phyloP scores from a whole-genome alignment of 2,329 filamentous ascomycete species.

The Tolypocladium capitatum region DNA sequence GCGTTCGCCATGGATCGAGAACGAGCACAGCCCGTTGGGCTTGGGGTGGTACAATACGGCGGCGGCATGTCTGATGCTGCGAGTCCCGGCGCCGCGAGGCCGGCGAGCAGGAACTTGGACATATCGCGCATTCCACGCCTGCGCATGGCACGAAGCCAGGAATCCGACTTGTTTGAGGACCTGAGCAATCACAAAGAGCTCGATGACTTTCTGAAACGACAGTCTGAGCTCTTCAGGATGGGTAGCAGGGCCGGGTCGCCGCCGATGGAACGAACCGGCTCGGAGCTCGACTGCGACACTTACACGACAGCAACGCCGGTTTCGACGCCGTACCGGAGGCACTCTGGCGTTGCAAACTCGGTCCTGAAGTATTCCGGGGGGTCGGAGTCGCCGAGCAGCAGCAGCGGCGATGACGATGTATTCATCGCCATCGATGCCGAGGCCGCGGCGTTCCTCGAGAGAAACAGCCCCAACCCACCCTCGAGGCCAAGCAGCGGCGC shows the following conservation, averaged over 20 bases:
- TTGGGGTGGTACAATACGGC: background rate
- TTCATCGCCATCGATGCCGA: slow-evolving; percentile 5
- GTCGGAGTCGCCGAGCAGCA: slow-evolving; percentile 1
- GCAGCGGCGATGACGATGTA: slow-evolving; percentile 2
- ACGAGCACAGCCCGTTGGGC: background rate
- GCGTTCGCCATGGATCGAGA: background rate
- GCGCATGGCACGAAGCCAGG: slow-evolving; percentile 1
- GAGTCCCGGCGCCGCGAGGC: background rate
- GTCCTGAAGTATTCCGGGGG: background rate
- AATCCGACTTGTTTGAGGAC: slow-evolving; percentile 7
- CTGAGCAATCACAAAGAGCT: slow-evolving; percentile 6
- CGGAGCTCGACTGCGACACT: background rate
- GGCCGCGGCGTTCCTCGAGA: slow-evolving; percentile 3
- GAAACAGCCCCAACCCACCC: background rate
- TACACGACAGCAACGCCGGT: background rate
- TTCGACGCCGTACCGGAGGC: background rate
- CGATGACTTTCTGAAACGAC: slow-evolving; percentile 3
- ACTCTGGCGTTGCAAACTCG: background rate
- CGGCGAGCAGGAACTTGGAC: background rate
- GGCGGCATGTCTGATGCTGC: background rate
- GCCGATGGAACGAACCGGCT: background rate
- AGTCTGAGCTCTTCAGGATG: background rate
- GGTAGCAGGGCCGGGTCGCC: background rate
- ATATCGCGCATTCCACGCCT: background rate
- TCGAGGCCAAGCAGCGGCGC: background rate